Conservation (phyloP, 352 stramenopile species). For the Globisporangium abappressorium region DNA sequence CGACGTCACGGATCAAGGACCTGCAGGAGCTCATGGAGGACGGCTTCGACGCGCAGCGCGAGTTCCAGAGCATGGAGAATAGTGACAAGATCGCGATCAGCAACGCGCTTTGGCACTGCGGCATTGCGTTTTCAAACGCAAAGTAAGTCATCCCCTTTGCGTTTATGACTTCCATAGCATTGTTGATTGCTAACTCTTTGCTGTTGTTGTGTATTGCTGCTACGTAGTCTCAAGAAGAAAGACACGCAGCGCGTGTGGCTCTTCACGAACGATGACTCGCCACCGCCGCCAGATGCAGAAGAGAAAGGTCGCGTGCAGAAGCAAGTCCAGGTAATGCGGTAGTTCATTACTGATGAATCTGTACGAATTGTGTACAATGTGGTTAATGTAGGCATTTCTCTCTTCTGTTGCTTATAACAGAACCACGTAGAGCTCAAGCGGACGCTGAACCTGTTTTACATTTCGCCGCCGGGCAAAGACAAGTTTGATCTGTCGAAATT, state of each 20-base stretch:
- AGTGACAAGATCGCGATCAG: constrained; percentile 64
- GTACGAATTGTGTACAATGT: neutral
- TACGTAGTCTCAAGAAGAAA: constrained; percentile 76
- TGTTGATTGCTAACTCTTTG: neutral
- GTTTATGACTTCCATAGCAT: neutral
- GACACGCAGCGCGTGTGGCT: constrained; percentile 85
- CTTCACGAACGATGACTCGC: constrained; percentile 80
- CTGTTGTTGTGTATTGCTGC: neutral
- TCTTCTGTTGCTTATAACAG: constrained; percentile 13
- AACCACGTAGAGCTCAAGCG: constrained; percentile 82
- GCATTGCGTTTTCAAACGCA: constrained; percentile 75
- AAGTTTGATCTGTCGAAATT: constrained; percentile 58
- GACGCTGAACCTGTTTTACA: constrained; percentile 77
- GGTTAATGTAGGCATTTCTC: neutral
- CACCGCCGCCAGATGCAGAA: constrained; percentile 42
- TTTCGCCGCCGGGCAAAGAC: constrained; percentile 48
- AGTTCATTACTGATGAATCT: neutral
- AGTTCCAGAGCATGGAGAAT: constrained; percentile 60
- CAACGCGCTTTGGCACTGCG: constrained; percentile 82
- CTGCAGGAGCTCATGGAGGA: constrained; percentile 52
- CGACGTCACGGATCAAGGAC: constrained; percentile 70
- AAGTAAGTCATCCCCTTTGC: constrained; percentile 35
- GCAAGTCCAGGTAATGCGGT: constrained; percentile 52
- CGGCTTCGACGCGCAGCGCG: constrained; percentile 35
- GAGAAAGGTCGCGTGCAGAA: constrained; percentile 66